Evolutionary conservation across 495 filamentous ascomycete genomes (phyloP), one percentile per base, ranked within the genome.

Genomic region (Aspergillus baeticus): DNA sequence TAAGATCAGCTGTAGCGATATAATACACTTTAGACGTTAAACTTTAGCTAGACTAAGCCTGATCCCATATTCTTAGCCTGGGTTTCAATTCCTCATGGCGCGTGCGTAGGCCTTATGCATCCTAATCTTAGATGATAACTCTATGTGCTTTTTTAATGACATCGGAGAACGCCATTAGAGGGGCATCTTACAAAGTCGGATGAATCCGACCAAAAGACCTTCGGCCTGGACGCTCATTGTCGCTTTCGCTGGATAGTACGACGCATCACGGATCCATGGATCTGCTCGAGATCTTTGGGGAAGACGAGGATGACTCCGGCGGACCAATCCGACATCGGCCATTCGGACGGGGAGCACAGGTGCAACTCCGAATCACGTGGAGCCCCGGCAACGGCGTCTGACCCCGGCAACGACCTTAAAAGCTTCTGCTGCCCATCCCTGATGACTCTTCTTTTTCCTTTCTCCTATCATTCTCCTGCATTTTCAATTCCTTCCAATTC

Each of bases 341-440:
- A 65, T 62, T 71, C 65, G 68, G 67, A 67, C 71, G 73, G 71
- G 75, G 75, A 77, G 73, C 26, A 37, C 11, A 0, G 7, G 47
- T 31, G 8, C 55, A 59, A 71, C 70, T 77, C 75, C 75, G 75
- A 60, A 34, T 64, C 66, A 72, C 64, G 67, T 67, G 64, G 10
- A 5, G 14, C 15, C 42, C 49, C 53, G 17, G 44, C 18, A 51
- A 48, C 23, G 46, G 51, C 38, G 47, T 38, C 48, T 52, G 23
- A 43, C 38, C 57, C 47, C 52, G 50, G 58, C 61, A 59, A 57
- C 54, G 41, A 57, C 33, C 47, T 63, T 63, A 66, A 58, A 63
- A 63, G 20, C 45, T 53, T 43, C 43, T 33, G 10, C 44, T 29
- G 52, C 56, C 55, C 55, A 42, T 35, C 49, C 43, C 45, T 29